Evolutionary conservation across 768 basidiomycete genomes (phyloP).

Genomic region (Dioszegia aurantiaca): DNA sequence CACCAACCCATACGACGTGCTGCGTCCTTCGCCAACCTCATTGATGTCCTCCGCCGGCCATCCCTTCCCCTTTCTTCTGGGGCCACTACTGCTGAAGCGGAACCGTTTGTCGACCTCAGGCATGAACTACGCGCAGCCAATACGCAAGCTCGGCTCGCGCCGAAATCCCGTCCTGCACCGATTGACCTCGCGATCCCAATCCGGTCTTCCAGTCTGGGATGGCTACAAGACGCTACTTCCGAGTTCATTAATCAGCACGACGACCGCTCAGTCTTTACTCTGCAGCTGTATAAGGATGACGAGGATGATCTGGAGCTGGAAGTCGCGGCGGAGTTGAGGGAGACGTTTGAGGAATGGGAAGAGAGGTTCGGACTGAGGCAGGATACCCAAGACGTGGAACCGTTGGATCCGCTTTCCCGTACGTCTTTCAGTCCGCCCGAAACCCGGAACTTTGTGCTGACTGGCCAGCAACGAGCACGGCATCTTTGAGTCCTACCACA

Average conservation of each 20-base stretch:
- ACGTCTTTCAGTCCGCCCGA: not conserved
- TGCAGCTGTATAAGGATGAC: too few species aligned
- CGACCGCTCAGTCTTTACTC: too few species aligned
- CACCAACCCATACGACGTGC: conserved; percentile 1
- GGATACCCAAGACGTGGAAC: not conserved
- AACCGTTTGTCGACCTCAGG: not conserved
- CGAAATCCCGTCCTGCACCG: not conserved
- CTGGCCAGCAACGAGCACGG: not conserved
- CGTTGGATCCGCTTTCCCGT: not conserved
- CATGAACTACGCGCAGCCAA: not conserved
- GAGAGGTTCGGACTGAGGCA: not conserved
- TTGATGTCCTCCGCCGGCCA: not conserved
- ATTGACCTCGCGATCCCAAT: not conserved
- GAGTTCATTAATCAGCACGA: too few species aligned
- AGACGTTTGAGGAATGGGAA: conserved; percentile 10
- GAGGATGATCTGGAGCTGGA: not conserved
- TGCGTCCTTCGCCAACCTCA: conserved; percentile 10
- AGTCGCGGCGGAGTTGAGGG: not conserved
- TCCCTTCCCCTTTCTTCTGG: not conserved
- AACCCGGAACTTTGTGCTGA: not conserved
- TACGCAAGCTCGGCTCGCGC: not conserved
- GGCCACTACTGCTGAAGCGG: not conserved
- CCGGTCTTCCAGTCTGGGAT: not conserved
- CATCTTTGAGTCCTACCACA: not conserved
- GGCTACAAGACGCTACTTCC: too few species aligned